Conservation (phyloP, 331 rosid species). For the Erythrophleum ivorense region DNA sequence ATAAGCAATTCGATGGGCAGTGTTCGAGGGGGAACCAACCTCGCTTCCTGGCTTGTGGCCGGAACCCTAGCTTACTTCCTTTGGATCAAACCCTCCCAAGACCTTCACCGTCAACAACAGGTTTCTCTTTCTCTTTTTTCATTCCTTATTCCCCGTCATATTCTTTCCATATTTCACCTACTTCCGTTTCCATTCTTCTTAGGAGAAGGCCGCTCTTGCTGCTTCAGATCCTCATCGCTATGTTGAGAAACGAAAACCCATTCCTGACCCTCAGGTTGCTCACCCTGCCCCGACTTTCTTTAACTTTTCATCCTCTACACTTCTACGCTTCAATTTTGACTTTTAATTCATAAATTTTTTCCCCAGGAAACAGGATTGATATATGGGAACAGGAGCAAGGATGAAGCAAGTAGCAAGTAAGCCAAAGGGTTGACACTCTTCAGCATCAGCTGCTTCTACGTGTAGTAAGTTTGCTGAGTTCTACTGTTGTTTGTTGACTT, state of each 20-base stretch:
- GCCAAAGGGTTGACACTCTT: constrained; percentile 42
- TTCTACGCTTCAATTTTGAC: neutral
- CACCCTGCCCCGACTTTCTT: neutral
- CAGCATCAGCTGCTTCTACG: neutral
- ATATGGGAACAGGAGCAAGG: constrained; percentile 73
- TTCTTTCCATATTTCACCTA: neutral
- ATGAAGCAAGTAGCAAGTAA: constrained; percentile 35
- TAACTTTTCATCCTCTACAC: neutral
- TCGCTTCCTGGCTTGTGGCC: constrained; percentile 93
- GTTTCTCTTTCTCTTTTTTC: constrained; percentile 28
- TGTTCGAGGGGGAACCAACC: constrained; percentile 75
- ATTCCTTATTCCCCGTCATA: neutral
- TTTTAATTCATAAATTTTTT: constrained; percentile 11
- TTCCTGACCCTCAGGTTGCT: constrained; percentile 87
- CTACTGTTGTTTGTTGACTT: neutral
- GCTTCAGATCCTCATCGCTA: constrained; percentile 70
- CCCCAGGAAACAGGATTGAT: constrained; percentile 73
- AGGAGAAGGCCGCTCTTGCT: constrained; percentile 82
- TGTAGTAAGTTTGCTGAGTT: constrained; percentile 20
- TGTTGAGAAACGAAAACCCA: constrained; percentile 79
- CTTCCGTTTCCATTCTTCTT: neutral
- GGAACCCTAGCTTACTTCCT: constrained; percentile 93
- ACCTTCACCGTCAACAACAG: constrained; percentile 80
- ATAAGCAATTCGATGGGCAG: constrained; percentile 84
- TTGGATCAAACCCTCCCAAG: constrained; percentile 93